phyloP scores from a whole-genome alignment of 176 grass and related monocot species.

The Carex scoparia region DNA sequence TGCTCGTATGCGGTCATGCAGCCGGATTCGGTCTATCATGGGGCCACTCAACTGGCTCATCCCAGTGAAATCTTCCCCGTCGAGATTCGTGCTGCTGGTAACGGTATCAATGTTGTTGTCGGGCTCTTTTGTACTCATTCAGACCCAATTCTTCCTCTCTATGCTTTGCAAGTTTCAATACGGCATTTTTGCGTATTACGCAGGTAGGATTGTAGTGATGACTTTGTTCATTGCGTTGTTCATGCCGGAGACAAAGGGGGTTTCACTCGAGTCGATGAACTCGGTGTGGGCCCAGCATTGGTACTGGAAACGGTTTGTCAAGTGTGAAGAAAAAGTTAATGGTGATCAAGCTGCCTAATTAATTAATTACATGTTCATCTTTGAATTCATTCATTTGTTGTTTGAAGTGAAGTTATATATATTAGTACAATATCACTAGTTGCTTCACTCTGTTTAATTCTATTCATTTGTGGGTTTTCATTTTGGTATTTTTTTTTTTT shows the following conservation, averaged over 20 bases:
- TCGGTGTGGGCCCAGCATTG: constrained; percentile 33
- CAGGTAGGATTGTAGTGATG: constrained; percentile 17
- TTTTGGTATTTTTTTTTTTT: not conserved
- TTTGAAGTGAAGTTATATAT: too few relatives aligned
- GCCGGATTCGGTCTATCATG: constrained; percentile 1
- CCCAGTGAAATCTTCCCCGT: constrained; percentile 13
- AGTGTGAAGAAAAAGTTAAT: not conserved
- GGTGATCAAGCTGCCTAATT: not conserved
- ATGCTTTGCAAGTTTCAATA: constrained; percentile 10
- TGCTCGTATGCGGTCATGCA: not conserved
- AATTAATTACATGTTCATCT: not conserved
- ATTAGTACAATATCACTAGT: too few relatives aligned
- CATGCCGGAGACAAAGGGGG: constrained; percentile 8
- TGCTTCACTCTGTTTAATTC: too few relatives aligned
- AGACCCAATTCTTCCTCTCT: constrained; percentile 19
- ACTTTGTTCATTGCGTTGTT: not conserved
- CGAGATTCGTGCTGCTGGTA: constrained; percentile 8
- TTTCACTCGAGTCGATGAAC: constrained; percentile 21
- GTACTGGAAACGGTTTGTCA: constrained; percentile 68
- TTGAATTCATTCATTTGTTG: not conserved
- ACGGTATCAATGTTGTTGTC: constrained; percentile 10
- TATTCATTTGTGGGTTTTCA: not conserved
- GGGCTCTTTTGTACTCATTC: constrained; percentile 3
- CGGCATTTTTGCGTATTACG: constrained; percentile 15
- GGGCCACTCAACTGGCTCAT: constrained; percentile 25